Percentiles rank a stretch among this genome's conserved stretches.
Conservation (phyloP, 169 alveolate species). For the Plasmodium knowlesi region DNA sequence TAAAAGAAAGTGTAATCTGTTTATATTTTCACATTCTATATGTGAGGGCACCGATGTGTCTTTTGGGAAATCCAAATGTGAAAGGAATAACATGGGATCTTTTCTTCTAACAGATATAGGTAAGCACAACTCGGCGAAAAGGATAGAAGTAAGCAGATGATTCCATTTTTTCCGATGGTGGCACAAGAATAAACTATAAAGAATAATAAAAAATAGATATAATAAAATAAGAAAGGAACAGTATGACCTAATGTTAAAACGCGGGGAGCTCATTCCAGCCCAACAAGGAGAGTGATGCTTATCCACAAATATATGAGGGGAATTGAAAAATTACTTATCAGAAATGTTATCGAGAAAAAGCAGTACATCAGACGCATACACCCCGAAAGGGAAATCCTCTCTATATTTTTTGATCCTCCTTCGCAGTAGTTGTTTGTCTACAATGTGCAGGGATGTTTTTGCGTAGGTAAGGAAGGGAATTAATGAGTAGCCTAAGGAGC, state of each 20-base stretch:
- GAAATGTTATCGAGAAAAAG: slow-evolving; percentile 8
- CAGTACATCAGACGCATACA: slow-evolving; percentile 46
- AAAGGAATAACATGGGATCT: background rate
- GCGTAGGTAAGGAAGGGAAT: background rate
- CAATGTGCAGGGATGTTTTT: background rate
- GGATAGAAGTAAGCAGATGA: slow-evolving; percentile 38
- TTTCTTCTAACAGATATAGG: slow-evolving; percentile 39
- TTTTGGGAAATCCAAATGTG: background rate
- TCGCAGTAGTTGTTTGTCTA: slow-evolving; percentile 32
- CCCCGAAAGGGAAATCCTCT: slow-evolving; percentile 9
- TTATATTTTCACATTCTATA: background rate
- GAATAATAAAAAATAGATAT: background rate
- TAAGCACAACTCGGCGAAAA: slow-evolving; percentile 66
- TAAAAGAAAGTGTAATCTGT: background rate
- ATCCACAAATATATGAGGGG: background rate
- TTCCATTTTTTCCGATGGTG: slow-evolving; percentile 36
- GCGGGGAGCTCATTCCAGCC: background rate
- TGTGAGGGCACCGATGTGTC: background rate
- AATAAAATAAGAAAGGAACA: background rate
- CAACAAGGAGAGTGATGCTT: background rate
- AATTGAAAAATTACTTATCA: slow-evolving; percentile 15
- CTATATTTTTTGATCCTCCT: slow-evolving; percentile 10
- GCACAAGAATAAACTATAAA: slow-evolving; percentile 48
- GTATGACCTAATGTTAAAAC: background rate
- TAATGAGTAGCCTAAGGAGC: background rate